Evolutionary conservation across 495 filamentous ascomycete species (phyloP).

Genomic region (Rostrohypoxylon terebratum): DNA sequence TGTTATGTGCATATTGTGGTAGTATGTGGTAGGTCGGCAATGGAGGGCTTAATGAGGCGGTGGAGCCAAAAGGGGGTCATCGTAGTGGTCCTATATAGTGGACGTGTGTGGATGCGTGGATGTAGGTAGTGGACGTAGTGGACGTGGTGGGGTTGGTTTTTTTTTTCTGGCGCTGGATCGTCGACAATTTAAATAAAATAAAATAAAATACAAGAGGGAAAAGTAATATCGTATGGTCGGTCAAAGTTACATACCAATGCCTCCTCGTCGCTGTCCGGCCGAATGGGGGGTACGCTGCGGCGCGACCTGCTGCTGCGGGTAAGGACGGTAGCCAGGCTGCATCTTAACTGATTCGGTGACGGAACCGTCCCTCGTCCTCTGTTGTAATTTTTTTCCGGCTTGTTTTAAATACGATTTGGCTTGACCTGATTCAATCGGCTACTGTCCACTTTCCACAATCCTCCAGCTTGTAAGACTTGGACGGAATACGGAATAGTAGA

Average conservation of each 20-base stretch:
- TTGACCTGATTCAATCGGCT: neutral
- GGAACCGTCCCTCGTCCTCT: neutral
- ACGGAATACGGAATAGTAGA: neutral
- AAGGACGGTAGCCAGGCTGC: constrained; percentile 62
- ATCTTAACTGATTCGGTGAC: constrained; percentile 50
- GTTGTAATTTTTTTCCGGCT: neutral
- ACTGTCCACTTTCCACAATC: no score
- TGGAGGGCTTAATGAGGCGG: constrained; percentile 28
- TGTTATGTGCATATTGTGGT: constrained; percentile 3
- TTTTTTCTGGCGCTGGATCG: constrained; percentile 24
- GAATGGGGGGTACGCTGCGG: constrained; percentile 54
- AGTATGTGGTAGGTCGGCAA: constrained; percentile 21
- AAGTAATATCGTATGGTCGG: constrained; percentile 25
- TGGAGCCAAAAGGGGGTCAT: constrained; percentile 37
- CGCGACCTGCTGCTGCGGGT: constrained; percentile 57
- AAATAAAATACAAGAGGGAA: constrained; percentile 1
- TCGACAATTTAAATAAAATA: constrained; percentile 27
- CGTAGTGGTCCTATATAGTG: constrained; percentile 10
- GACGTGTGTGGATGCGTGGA: constrained; percentile 29
- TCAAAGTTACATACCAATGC: constrained; percentile 59
- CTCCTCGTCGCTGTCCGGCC: constrained; percentile 57
- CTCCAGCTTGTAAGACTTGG: constrained; percentile 42
- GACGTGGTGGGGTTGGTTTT: constrained; percentile 14
- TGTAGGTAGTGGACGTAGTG: constrained; percentile 9
- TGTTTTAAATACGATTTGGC: neutral